Evolutionary conservation across 257 asterid species (phyloP), one percentile per base, ranked within the genome.

Genomic region (Solanum gracilifrons): DNA sequence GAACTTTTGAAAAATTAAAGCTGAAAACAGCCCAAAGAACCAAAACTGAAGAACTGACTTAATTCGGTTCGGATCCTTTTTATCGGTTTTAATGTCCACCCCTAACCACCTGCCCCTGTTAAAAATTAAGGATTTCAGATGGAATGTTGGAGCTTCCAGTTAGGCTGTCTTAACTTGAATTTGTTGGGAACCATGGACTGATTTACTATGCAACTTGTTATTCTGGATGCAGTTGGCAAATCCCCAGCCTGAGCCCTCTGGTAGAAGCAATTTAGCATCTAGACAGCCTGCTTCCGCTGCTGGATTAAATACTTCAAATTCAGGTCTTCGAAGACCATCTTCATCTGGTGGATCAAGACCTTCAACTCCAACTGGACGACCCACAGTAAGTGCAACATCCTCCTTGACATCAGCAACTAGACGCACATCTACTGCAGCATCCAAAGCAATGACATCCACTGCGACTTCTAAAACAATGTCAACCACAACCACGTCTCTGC

Each of bases 341-440:
- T 97, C 99, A 77, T 93, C 99, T 12, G 96, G 98, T 21, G 98
- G 97, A 48, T 93, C 99, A 89, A 94, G 99, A 91, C 99, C 98
- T 31, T 93, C 91, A 85, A 96, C 98, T 25, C 99, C 99, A 86
- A 94, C 98, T 0, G 98, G 98, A 48, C 98, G 97, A 58, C 94
- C 95, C 86, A 93, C 93, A 85, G 73, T 91, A 86, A 94, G 91
- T 89, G 84, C 92, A n/a, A 64, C 91, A 85, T 91, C 96, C 75
- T 93, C 88, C 87, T 72, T 95, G 60, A 90, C 95, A 73, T 66
- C 93, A 15, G 87, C 93, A 33, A 88, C 98, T 64, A 96, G 82
- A 90, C 82, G 90, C 88, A 87, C 95, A 69, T 46, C 93, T 51
- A 91, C 86, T 85, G 85, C 91, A 43, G 18, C 91, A 87, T 90